Base-by-base conservation (phyloP, 345 rosid species). In the Conringia planisiliqua region DNA sequence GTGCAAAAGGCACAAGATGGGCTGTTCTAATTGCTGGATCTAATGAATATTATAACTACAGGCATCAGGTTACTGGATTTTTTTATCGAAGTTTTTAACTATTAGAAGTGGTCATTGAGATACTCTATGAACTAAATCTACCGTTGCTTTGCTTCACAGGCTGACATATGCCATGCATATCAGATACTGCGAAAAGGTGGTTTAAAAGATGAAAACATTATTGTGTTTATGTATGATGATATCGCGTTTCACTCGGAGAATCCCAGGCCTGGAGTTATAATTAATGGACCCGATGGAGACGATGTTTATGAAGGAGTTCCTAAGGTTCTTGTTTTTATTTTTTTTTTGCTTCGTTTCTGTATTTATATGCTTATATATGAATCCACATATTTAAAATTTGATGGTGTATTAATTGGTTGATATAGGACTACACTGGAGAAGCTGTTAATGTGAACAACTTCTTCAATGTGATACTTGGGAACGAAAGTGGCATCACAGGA, bases 161-260 rank as follows among this genome's bases (percentile, higher is more conserved):
- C 97, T 14, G 89, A 90, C 75, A 69, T 87, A 20, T 87, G 97
- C 64, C 97, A 90, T 72, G 94, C 94, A 3, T 89, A 90, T 67
- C 94, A 89, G 47, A 67, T 80, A 6, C 56, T 87, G 51, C 80
- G 71, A 60, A 81, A 67, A 39, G 90, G 89, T 1, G 97, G 94
- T 50, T 1, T 87, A 56, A 78, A 82, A 54, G 94, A 89, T 4
- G 90, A 90, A 44, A 90, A 90, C 79, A 90, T 89, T 14, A 79
- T 88, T 10, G 94, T 90, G 39, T 87, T 90, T 82, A 88, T 90
- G 97, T 86, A 88, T 43, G 97, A 88, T 74, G 97, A 89, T 66
- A 86, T 90, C 9, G 97, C 97, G 0, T 63, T 74, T 40, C 14
- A 65, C 22, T 1, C 13, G 0, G 5, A 71, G 0, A 90, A 89